Percentiles rank a stretch among this genome's conserved stretches.
phyloP scores from a whole-genome alignment of 2,329 filamentous ascomycete species.

The Eurotiales sp. region DNA sequence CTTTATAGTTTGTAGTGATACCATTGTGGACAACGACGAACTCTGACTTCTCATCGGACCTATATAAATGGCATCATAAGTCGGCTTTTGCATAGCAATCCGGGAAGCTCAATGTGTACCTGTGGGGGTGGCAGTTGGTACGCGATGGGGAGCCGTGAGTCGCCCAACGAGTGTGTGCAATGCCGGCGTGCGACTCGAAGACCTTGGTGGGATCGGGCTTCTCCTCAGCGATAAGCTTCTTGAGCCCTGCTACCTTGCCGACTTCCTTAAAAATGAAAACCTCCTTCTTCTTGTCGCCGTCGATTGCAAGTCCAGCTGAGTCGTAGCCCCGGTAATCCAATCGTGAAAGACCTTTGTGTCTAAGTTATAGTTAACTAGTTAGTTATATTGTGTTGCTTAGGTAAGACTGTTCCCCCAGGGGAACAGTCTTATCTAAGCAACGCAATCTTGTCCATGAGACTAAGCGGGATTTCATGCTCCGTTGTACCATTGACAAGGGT shows the following conservation, averaged over 20 bases:
- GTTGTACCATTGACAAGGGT: conserved; percentile 88
- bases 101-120: conserved; percentile 50
- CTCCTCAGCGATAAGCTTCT: conserved; percentile 80
- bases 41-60: conserved; percentile 92
- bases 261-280: conserved; percentile 98
- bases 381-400: no score
- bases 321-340: conserved; percentile 99
- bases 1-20: conserved; percentile 99
- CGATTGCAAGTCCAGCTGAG: conserved; percentile 90
- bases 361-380: no score
- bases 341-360: conserved; percentile 89
- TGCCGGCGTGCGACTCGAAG: conserved; percentile 97
- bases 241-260: conserved; percentile 96
- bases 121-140: conserved; percentile 96
- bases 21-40: conserved; percentile 98
- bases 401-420: no score
- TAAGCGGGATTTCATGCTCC: not conserved
- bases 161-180: conserved; percentile 98
- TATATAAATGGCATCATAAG: no score
- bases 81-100: conserved; percentile 14
- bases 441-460: conserved; percentile 16
- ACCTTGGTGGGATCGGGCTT: conserved; percentile 84
- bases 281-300: conserved; percentile 98
- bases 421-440: no score
- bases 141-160: conserved; percentile 94